A percentile compares a stretch with the other conserved stretches of the same genome.
Evolutionary conservation across 2,329 filamentous ascomycete species (phyloP).

Genomic region (Esteya vermicola): DNA sequence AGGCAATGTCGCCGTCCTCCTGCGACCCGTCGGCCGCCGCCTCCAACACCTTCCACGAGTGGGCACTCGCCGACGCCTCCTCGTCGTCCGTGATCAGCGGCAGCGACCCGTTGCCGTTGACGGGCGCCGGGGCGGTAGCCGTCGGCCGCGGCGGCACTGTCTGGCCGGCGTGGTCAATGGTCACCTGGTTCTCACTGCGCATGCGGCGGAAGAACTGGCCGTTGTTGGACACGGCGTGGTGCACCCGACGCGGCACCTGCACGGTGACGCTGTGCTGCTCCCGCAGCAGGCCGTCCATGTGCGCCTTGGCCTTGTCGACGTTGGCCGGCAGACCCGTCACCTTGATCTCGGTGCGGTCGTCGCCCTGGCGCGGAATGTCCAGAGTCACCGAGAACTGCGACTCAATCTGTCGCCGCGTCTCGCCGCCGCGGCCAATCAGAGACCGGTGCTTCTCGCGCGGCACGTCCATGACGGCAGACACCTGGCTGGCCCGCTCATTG

Average conservation of each 20-base stretch:
- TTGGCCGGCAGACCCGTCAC: conserved; percentile 64
- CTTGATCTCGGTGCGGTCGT: conserved; percentile 72
- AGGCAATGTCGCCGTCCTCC: conserved; percentile 64
- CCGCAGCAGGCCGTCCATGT: conserved; percentile 67
- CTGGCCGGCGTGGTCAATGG: conserved; percentile 79
- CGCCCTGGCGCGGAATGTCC: conserved; percentile 83
- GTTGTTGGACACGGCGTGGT: conserved; percentile 76
- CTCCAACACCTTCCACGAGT: conserved; percentile 77
- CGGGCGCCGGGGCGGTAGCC: conserved; percentile 28
- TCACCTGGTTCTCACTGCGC: conserved; percentile 73
- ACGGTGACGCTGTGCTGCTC: conserved; percentile 79
- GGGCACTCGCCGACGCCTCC: conserved; percentile 45
- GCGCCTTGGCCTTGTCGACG: conserved; percentile 74
- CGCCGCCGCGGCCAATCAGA: conserved; percentile 84
- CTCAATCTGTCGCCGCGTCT: conserved; percentile 74
- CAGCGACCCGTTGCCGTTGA: conserved; percentile 50
- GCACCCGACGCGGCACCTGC: conserved; percentile 66
- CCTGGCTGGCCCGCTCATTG: conserved; percentile 68
- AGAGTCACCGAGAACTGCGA: conserved; percentile 73
- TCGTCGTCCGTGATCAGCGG: conserved; percentile 90
- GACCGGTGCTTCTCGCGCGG: conserved; percentile 80
- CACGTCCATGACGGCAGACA: conserved; percentile 65
- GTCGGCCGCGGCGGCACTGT: conserved; percentile 57
- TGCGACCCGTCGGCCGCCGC: conserved; percentile 26
- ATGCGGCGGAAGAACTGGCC: conserved; percentile 89